Conservation (phyloP, 225 moss, liverwort and hornwort species). For the Ulota crispa region DNA sequence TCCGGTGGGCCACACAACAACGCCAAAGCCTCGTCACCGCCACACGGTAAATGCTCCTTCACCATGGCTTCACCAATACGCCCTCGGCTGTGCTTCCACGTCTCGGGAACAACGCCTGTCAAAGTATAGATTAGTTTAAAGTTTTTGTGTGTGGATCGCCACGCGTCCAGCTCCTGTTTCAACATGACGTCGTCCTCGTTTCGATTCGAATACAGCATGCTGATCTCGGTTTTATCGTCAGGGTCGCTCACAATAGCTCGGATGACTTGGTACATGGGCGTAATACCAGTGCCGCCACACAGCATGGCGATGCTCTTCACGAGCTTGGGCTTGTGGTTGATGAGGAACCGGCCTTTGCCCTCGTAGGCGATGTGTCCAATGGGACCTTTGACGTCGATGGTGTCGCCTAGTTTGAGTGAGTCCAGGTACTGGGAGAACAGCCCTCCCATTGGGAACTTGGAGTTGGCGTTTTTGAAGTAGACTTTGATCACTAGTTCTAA, state of each 20-base stretch:
- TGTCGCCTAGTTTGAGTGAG: slow-evolving; percentile 50
- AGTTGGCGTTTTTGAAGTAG: slow-evolving; percentile 40
- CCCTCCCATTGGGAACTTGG: slow-evolving; percentile 73
- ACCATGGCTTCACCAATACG: slow-evolving; percentile 66
- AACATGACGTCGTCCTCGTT: slow-evolving; percentile 68
- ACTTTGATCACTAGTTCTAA: slow-evolving; percentile 85
- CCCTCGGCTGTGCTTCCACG: slow-evolving; percentile 48
- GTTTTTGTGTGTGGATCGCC: slow-evolving; percentile 53
- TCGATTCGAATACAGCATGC: slow-evolving; percentile 72
- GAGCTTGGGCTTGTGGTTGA: slow-evolving; percentile 43
- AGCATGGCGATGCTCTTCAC: slow-evolving; percentile 67
- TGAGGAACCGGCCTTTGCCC: slow-evolving; percentile 55
- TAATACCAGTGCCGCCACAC: slow-evolving; percentile 84
- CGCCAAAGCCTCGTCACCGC: slow-evolving; percentile 40
- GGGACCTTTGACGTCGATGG: slow-evolving; percentile 79
- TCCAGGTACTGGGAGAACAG: slow-evolving; percentile 79
- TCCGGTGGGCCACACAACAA: slow-evolving; percentile 71
- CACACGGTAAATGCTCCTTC: slow-evolving; percentile 43
- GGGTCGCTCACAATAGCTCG: slow-evolving; percentile 66
- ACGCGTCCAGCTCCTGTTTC: slow-evolving; percentile 61
- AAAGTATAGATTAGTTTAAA: slow-evolving; percentile 73
- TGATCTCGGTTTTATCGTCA: slow-evolving; percentile 58
- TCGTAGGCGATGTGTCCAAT: slow-evolving; percentile 70
- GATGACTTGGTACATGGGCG: slow-evolving; percentile 92
- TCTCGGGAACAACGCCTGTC: slow-evolving; percentile 34